Conservation (phyloP, 345 rosid species). For the Arabis hirsuta region DNA sequence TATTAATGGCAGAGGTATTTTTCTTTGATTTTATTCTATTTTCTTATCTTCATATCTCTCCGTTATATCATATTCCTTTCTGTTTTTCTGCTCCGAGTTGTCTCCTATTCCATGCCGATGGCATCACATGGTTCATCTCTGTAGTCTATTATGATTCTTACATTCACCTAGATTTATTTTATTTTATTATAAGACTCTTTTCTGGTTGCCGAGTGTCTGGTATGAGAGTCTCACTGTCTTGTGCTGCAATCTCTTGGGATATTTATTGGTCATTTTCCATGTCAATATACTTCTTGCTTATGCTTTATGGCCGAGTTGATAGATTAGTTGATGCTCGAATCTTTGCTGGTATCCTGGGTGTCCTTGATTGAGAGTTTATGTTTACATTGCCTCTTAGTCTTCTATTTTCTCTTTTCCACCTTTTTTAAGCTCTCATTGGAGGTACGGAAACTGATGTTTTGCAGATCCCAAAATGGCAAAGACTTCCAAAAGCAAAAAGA, state of each 20-base stretch:
- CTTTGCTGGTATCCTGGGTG: conserved; percentile 17
- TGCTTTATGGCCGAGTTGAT: conserved; percentile 18
- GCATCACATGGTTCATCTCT: conserved; percentile 12
- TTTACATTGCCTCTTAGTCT: conserved; percentile 34
- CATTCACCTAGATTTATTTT: background rate
- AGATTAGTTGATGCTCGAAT: background rate
- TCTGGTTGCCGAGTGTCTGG: conserved; percentile 16
- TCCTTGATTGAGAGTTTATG: conserved; percentile 3
- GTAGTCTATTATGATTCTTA: conserved; percentile 6
- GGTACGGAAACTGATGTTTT: conserved; percentile 31
- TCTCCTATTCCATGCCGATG: conserved; percentile 13
- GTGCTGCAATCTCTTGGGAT: background rate
- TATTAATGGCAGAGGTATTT: conserved; percentile 82
- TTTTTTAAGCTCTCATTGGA: conserved; percentile 39
- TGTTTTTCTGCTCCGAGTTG: conserved; percentile 16
- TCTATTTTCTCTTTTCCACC: conserved; percentile 35
- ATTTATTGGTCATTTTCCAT: background rate
- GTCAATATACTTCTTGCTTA: conserved; percentile 18
- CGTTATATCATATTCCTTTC: background rate
- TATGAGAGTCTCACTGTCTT: conserved; percentile 7
- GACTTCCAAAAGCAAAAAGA: conserved; percentile 72
- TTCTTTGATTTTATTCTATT: background rate
- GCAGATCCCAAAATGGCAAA: conserved; percentile 72
- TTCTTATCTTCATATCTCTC: conserved; percentile 16
- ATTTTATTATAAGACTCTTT: background rate